phyloP scores from a whole-genome alignment of 1,139 yeast species.

The Blastobotrys malaysiensis region DNA sequence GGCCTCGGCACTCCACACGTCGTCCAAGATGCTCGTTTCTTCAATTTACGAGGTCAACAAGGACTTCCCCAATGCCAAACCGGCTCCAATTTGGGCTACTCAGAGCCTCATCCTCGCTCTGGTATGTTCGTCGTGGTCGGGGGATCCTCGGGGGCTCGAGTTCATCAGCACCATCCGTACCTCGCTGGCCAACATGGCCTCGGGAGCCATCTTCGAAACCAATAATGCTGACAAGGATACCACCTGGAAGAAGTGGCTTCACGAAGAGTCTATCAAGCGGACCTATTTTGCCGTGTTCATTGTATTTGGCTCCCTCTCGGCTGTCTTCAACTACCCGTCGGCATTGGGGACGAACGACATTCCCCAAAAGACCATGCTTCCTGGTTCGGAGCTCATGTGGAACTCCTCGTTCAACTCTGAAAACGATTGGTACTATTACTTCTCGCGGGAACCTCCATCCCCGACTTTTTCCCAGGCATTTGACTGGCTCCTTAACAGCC shows the following conservation, averaged over 20 bases:
- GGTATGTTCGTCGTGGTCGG: slow-evolving; percentile 31
- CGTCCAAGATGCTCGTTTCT: slow-evolving; percentile 24
- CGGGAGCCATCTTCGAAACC: slow-evolving; percentile 17
- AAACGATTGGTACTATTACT: slow-evolving; percentile 23
- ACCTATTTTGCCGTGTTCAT: slow-evolving; percentile 31
- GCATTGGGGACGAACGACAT: slow-evolving; percentile 22
- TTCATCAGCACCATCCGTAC: slow-evolving; percentile 26
- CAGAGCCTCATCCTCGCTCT: slow-evolving; percentile 30
- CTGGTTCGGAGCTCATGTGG: slow-evolving; percentile 34
- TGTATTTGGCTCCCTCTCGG: slow-evolving; percentile 29
- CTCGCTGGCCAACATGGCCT: slow-evolving; percentile 21
- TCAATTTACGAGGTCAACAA: slow-evolving; percentile 22
- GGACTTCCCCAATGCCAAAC: slow-evolving; percentile 22
- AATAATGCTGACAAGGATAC: slow-evolving; percentile 4
- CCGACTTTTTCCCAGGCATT: slow-evolving; percentile 14
- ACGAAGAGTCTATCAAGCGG: slow-evolving; percentile 30
- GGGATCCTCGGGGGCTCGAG: slow-evolving; percentile 31
- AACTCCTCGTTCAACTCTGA: slow-evolving; percentile 23
- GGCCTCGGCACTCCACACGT: slow-evolving; percentile 27
- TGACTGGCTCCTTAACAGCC: slow-evolving; percentile 5
- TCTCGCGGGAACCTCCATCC: slow-evolving; percentile 14
- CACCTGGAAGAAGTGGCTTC: slow-evolving; percentile 28
- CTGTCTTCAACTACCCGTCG: slow-evolving; percentile 29
- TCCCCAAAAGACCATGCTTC: slow-evolving; percentile 25
- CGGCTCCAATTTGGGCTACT: slow-evolving; percentile 28